phyloP scores from a whole-genome alignment of 202 grass and related monocot species.

The Setaria viridis region DNA sequence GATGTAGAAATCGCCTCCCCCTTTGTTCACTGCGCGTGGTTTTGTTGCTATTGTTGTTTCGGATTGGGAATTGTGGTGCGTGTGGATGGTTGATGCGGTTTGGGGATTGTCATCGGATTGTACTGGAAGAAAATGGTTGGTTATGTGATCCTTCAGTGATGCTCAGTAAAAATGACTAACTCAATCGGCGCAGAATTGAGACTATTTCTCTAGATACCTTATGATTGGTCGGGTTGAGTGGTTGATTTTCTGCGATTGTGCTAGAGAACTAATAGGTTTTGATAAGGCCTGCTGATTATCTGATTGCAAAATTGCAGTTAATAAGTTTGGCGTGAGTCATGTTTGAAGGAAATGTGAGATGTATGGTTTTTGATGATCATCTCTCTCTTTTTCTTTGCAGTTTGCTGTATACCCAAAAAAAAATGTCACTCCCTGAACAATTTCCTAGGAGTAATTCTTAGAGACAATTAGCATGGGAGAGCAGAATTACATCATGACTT shows the following conservation, averaged over 20 bases:
- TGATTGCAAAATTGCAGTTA: constrained; percentile 13
- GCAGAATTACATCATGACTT: constrained; percentile 15
- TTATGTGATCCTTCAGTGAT: neutral
- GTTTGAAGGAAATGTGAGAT: neutral
- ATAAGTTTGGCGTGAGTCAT: neutral
- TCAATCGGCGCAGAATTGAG: neutral
- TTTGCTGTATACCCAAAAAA: neutral
- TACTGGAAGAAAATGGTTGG: neutral
- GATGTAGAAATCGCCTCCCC: constrained; percentile 30
- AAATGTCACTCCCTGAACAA: neutral
- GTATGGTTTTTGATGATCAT: neutral
- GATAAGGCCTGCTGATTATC: neutral
- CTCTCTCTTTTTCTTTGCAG: too few relatives aligned
- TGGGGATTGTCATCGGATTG: neutral
- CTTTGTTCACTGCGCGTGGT: neutral
- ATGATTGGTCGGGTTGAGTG: neutral
- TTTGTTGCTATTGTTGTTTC: neutral
- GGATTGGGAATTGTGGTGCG: neutral
- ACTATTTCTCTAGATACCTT: neutral
- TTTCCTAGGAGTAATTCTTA: neutral
- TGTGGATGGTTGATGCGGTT: neutral
- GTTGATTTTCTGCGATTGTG: constrained; percentile 2
- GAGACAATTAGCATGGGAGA: neutral
- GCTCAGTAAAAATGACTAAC: neutral
- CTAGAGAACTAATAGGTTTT: constrained; percentile 7